Base-by-base conservation (phyloP, 2,329 filamentous ascomycete species). In the Ascochyta koolunga region DNA sequence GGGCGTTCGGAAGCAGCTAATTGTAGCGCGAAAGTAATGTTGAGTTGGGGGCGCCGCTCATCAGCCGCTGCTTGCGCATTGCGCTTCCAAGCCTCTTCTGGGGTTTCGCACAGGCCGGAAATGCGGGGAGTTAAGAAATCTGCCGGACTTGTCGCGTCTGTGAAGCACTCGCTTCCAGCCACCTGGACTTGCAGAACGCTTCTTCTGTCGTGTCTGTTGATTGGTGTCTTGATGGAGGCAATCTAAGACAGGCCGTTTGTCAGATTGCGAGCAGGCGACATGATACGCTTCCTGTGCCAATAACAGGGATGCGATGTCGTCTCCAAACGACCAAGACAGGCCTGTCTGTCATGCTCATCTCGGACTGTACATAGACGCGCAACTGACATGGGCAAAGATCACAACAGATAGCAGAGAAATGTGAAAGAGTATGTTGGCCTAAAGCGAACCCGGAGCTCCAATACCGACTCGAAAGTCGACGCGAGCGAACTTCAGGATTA, bases 401-500 rank as follows among this genome's bases (percentile, higher is more conserved):
- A 54, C 45, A 32, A 41, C 32, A 46, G n/a, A 41, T 37, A 46
- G n/a, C 24, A 7, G 16, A 29, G 27, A 42, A 45, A 32, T 36
- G 22, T 27, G 38, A 51, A 40, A 40, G 21, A 46, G 45, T 42
- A 70, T 75, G 70, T 75, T 62, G 69, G 71, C 72, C 68, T 72
- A 73, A 75, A 75, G 72, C 72, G 72, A 75, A 75, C 67, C 72
- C 67, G 62, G 60, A 69, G 66, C 66, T 67, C 71, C 69, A 58
- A 73, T 63, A 70, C 60, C 64, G 61, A 68, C 69, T 58, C 42
- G 50, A 62, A 61, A 64, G 68, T 67, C 69, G 65, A 68, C 69
- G 69, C 57, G 63, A 55, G 47, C 61, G 62, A 73, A 60, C 67
- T 66, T 68, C 69, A 73, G 72, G 67, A 75, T 75, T 75, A 75